phyloP scores from a whole-genome alignment of 768 basidiomycete species.

The Pulveroboletus frians region DNA sequence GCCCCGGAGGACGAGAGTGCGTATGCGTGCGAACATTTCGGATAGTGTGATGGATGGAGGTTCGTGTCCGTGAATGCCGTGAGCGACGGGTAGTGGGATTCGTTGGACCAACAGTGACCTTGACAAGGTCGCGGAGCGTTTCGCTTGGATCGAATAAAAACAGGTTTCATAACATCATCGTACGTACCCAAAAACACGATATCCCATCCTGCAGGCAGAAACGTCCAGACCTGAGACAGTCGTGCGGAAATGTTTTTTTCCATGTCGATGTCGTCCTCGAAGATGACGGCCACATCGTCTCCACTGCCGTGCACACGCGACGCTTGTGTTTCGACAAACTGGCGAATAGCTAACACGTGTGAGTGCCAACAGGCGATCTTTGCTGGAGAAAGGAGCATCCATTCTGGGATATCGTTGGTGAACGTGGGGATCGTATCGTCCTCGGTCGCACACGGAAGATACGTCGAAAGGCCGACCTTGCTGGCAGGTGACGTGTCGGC shows the following conservation, averaged over 20 bases:
- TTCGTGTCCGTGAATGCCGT: conserved; percentile 7
- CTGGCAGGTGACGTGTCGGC: not conserved
- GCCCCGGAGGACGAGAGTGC: conserved; percentile 57
- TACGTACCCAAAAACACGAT: too few relatives aligned
- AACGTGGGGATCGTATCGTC: too few relatives aligned
- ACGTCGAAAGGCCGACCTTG: not conserved
- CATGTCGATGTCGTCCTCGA: conserved; percentile 80
- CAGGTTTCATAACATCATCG: too few relatives aligned
- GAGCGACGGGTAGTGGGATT: conserved; percentile 43
- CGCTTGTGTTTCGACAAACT: too few relatives aligned
- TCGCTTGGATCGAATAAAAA: not conserved
- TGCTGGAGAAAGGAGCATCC: too few relatives aligned
- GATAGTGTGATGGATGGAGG: conserved; percentile 54
- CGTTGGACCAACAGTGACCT: conserved; percentile 83
- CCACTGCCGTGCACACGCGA: too few relatives aligned
- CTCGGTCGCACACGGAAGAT: too few relatives aligned
- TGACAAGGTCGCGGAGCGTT: not conserved
- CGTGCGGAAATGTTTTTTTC: conserved; percentile 52
- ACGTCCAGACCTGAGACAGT: conserved; percentile 41
- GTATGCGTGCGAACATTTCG: conserved; percentile 74
- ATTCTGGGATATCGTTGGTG: too few relatives aligned
- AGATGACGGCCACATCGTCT: conserved; percentile 49
- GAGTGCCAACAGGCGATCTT: too few relatives aligned
- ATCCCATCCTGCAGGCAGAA: conserved; percentile 62
- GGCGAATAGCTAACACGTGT: too few relatives aligned